Conservation (phyloP, 1,284 basidiomycete species). For the Ganoderma meredithae region DNA sequence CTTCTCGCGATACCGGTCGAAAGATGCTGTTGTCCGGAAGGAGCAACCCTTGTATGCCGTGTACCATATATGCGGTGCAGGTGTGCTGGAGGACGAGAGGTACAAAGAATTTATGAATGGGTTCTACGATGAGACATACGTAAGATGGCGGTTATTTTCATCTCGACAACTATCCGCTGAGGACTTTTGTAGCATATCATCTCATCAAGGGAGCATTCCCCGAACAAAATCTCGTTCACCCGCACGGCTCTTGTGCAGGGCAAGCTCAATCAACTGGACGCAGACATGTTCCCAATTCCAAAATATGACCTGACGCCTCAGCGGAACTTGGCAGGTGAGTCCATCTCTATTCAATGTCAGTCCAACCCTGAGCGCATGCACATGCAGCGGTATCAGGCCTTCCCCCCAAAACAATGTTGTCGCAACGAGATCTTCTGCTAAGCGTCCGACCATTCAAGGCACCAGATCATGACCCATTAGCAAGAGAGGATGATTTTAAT, state of each 20-base stretch:
- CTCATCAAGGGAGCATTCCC: constrained; percentile 58
- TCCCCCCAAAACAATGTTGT: constrained; percentile 52
- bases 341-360: not conserved
- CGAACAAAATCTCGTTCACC: constrained; percentile 79
- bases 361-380: not conserved
- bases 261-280: constrained; percentile 76
- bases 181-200: constrained; percentile 27
- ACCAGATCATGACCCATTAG: constrained; percentile 44
- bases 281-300: constrained; percentile 77
- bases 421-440: constrained; percentile 49
- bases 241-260: constrained; percentile 78
- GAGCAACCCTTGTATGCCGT: constrained; percentile 62
- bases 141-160: constrained; percentile 21
- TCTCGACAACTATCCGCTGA: not conserved
- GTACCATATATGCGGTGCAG: constrained; percentile 72
- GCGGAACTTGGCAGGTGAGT: constrained; percentile 51
- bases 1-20: constrained; percentile 57
- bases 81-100: constrained; percentile 70
- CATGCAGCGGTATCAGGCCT: constrained; percentile 54
- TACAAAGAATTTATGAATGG: constrained; percentile 79
- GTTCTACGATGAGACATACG: constrained; percentile 40
- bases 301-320: constrained; percentile 54
- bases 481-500: constrained; percentile 56
- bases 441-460: constrained; percentile 56
- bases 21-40: constrained; percentile 47